These are phyloP conservation scores for Helicostylum pulchrum DNA, from an alignment of 192 early-diverging fungal genomes.

Conservation along the genomic window DNA sequence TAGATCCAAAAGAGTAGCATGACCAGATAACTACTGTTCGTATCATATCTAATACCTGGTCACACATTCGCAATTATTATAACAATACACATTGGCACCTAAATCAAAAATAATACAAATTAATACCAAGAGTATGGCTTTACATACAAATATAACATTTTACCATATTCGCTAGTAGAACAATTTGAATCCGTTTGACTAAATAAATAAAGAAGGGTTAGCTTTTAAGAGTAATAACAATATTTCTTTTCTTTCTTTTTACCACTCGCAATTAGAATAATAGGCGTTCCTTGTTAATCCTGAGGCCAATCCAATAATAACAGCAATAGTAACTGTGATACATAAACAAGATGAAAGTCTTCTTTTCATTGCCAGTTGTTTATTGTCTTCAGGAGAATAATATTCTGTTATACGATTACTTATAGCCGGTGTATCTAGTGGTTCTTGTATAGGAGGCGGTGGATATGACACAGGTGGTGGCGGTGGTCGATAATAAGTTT, in stretches of 20 bases:
- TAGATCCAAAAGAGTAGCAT: no score
- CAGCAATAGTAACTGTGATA: background rate
- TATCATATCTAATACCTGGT: no score
- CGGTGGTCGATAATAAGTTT: slow-evolving; percentile 11
- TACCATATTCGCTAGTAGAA: no score
- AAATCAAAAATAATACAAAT: no score
- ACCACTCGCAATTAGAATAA: background rate
- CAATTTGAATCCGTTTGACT: slow-evolving; percentile 11
- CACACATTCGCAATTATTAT: no score
- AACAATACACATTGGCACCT: no score
- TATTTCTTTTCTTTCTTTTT: background rate
- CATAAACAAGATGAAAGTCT: background rate
- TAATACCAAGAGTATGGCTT: background rate
- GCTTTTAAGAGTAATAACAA: background rate
- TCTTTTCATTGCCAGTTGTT: background rate
- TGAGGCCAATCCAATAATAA: slow-evolving; percentile 9
- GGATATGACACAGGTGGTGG: background rate
- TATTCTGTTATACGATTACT: background rate
- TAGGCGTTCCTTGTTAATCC: background rate
- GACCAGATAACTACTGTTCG: no score
- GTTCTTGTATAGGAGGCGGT: background rate
- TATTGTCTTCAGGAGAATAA: background rate
- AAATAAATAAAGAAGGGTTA: background rate
- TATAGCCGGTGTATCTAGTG: background rate
- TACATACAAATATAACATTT: background rate